A percentile compares a stretch with the other conserved stretches of the same genome.
Conservation (phyloP, 805 yeast genomes). For the Huiozyma sinensis region DNA sequence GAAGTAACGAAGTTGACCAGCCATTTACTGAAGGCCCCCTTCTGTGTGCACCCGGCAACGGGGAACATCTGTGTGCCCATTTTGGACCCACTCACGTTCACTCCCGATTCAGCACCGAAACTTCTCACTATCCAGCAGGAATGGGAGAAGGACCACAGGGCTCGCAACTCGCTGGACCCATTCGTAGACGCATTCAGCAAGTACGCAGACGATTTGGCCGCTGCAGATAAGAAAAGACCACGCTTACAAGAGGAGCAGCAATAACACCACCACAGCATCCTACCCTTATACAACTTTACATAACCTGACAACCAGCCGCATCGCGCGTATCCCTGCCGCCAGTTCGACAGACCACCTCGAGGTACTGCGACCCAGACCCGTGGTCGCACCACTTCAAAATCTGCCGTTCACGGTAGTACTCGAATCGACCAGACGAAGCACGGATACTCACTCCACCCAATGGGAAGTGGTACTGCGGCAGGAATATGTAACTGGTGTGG, state of each 20-base stretch:
- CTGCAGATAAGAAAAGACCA: too few relatives aligned
- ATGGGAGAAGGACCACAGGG: conserved; percentile 42
- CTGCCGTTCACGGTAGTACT: conserved; percentile 41
- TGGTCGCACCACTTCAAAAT: conserved; percentile 61
- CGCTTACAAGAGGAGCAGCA: too few relatives aligned
- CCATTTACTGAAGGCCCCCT: conserved; percentile 91
- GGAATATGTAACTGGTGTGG: conserved; percentile 33
- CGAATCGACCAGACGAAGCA: conserved; percentile 47
- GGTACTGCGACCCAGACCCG: conserved; percentile 31
- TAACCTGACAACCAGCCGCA: too few relatives aligned
- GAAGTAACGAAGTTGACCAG: conserved; percentile 84
- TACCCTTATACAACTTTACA: too few relatives aligned
- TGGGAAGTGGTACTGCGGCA: conserved; percentile 68
- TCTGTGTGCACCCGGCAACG: conserved; percentile 93
- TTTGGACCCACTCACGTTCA: conserved; percentile 33
- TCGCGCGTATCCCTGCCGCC: neutral
- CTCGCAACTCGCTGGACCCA: conserved; percentile 59
- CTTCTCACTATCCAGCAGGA: conserved; percentile 54
- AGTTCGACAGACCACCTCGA: conserved; percentile 12
- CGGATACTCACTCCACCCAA: conserved; percentile 37
- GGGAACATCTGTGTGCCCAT: conserved; percentile 92
- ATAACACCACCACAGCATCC: too few relatives aligned
- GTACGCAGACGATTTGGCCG: neutral
- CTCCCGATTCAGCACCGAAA: conserved; percentile 74
- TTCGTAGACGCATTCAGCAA: conserved; percentile 52